Base-by-base conservation (phyloP, 371 early-diverging fungal species). In the Circinella minor region DNA sequence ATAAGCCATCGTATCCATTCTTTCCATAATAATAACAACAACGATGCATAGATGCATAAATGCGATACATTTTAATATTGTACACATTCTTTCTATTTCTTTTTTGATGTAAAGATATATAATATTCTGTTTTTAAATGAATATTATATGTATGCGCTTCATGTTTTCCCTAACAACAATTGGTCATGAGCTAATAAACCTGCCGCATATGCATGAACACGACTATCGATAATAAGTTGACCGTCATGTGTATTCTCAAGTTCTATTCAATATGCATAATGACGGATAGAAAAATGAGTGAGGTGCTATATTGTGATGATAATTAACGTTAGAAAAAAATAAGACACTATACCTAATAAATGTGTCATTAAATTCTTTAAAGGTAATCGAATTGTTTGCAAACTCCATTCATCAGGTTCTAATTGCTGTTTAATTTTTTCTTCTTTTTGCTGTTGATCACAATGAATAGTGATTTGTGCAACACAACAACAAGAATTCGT, bases 371-470 rank as follows among this genome's bases (percentile, higher is more conserved):
- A 67, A 3, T 71, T 74, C 2, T 77, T 66, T 10, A 88, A 65
- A 0, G 90, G 87, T 1, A 88, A 47, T 4, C 71, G 67, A 6
- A 84, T 69, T 0, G 80, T 78, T 36, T 82, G 83, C 17, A 89
- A 68, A 55, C 88, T 87, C 85, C 85, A 88, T 70, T 89, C 90
- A 61, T 87, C 90, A 0, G 73, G 79, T 48, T 87, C 86, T 15
- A 78, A 70, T 10, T 71, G 72, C 13, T 77, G 77, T 55, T 67
- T 65, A 11, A 47, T 47, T 11, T 11, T 15, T 9, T 47, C 47
- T 43, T 36, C 73, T 64, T 36, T 71, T 64, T 71, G 36, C 64
- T 51, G 10, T 70, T 73, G 49, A 46, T 55, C 39, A 55, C 55
- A 36, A 73, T 72, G 69, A 61, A 79, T 74, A 13, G 69, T 74